Conservation (phyloP, 108 stramenopile genomes). For the Parietichytrium sp. region DNA sequence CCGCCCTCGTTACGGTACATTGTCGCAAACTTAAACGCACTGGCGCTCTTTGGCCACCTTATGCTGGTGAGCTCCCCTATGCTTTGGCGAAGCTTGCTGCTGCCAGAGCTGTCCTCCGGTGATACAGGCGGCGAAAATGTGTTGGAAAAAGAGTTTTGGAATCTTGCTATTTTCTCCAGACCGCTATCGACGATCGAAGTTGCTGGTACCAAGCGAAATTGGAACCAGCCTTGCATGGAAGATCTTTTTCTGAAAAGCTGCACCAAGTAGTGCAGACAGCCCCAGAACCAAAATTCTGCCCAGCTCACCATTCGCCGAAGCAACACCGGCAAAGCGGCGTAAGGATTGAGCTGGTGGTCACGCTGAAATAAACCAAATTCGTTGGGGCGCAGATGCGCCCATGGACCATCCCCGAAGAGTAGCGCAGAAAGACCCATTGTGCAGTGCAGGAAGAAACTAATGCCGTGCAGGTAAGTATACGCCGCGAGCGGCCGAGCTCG, state of each 20-base stretch:
- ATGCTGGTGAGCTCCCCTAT: too few species aligned
- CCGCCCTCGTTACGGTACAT: too few species aligned
- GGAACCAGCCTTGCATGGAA: neutral
- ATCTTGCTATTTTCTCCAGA: neutral
- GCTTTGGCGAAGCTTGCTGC: too few species aligned
- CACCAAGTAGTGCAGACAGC: neutral
- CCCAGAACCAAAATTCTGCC: neutral
- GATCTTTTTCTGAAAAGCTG: neutral
- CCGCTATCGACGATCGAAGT: neutral
- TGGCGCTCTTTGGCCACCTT: too few species aligned
- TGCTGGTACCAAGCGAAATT: neutral
- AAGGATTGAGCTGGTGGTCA: constrained; percentile 31
- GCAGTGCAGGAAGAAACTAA: constrained; percentile 21
- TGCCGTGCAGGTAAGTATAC: neutral
- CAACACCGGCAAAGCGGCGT: neutral
- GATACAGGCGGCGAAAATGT: neutral
- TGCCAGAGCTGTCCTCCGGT: too few species aligned
- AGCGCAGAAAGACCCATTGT: constrained; percentile 15
- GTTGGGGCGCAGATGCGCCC: constrained; percentile 26
- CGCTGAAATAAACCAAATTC: neutral
- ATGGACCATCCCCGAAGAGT: constrained; percentile 22
- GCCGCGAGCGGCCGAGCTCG: constrained; percentile 7
- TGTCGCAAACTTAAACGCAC: too few species aligned
- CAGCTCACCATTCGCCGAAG: neutral
- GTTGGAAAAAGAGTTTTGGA: neutral